Base-by-base conservation (phyloP, 306 rosid genomes). In the Nissolia schottii region DNA sequence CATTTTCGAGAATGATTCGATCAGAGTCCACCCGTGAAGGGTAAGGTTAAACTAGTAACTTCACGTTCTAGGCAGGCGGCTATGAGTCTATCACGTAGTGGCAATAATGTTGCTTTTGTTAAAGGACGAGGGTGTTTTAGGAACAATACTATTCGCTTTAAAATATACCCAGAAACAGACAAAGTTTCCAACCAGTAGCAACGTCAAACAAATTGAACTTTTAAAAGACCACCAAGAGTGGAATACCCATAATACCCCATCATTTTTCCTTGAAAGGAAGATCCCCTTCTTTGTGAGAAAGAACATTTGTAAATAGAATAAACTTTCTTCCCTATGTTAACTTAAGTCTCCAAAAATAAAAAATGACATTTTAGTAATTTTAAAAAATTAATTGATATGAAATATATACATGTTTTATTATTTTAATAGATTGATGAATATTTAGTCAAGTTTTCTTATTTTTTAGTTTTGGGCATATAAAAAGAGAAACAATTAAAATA, bases 141-240 rank as follows among this genome's bases (percentile, higher is more conserved):
- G 84, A 78, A 80, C 14, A 67, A 19, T 7, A 2, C 1, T 64
- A 15, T 64, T 61, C 13, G 1, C 19, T 5, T 53, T 66, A 58
- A 84, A 86, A 84, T 84, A 80, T 87, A 82, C 46, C 3, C 80
- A 62, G 66, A 82, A 78, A 61, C 83, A 51, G 87, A 81, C 93
- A 87, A 87, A 80, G 3, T 24, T 72, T 70, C 81, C 78, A 54
- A 73, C 79, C 20, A 15, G 80, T 70, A 54, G 67, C 82, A 24
- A 73, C 49, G 11, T 78, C 40, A 65, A 62, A 74, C 68, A 70
- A 43, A 68, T 74, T 49, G 28, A 56, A 41, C 71, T 80, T 70
- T 67, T 43, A 25, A 54, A 64, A 53, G 13, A 48, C 38, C 3
- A 64, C 14, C 25, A 19, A 22, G 27, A 46, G 0, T 19, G 37